Evolutionary conservation across 1,284 basidiomycete genomes (phyloP), one percentile per base, ranked within the genome.

Genomic region (Acaromyces ingoldii): DNA sequence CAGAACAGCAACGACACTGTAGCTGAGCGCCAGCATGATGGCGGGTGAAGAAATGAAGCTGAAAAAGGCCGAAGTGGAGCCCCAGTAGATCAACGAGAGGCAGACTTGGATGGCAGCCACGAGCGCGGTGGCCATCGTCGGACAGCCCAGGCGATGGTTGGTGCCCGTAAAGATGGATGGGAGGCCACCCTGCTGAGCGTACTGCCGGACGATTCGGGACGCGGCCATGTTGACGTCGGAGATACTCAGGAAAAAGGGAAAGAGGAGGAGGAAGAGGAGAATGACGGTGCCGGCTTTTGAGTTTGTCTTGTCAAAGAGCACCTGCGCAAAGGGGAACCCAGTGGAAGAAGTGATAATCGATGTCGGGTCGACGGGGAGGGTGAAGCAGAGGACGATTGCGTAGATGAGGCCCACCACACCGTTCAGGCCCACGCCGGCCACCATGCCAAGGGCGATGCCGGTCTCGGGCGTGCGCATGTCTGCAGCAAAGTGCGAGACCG

Each of bases 291-390:
- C 59, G 2, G 53, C 29, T 1, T 25, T 29, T 28, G 51, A 48
- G 5, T 39, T 22, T 10, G 59, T 55, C 43, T 51, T 54, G 44
- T 49, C 37, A 3, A 34, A 34, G 1, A 61, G 28, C 25, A 61
- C 47, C 44, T 61, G 48, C 21, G 51, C 56, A 26, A 61, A 58
- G 1, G 59, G 57, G 25, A 61, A 61, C 3, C 59, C 59, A 9
- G 59, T 58, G 28, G 49, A 10, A 25, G 52, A 30, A 3, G 53
- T 47, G 4, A 45, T 38, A 28, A 58, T 39, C 24, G 43, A 42
- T 6, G 36, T 38, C 6, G 48, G 46, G 19, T 57, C 47, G 10
- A 43, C 31, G 19, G 56, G 56, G 21, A 61, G 22, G 29, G 51
- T 54, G 26, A 61, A 61, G 10, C 51, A 39, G n/a, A 61, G 49